Percentiles rank a stretch among this genome's conserved stretches.
Evolutionary conservation across 2,329 filamentous ascomycete genomes (phyloP).

Genomic region (Hypoxylon sp.): DNA sequence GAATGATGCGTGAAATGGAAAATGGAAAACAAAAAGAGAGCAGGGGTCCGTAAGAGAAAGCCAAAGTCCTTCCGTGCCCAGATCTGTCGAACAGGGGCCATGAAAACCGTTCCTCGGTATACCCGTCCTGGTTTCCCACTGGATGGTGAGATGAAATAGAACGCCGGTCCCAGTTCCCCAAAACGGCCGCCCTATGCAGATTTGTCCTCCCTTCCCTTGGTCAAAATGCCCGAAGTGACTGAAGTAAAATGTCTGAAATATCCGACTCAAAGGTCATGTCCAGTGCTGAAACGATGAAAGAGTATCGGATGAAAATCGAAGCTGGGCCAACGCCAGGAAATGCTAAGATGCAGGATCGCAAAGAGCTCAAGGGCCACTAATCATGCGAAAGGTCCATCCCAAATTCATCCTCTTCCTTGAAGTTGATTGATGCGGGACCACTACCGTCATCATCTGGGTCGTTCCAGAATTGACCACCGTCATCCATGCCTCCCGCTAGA

Average conservation of each 20-base stretch:
- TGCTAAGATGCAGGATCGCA: slow-evolving; percentile 34
- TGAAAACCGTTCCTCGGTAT: slow-evolving; percentile 22
- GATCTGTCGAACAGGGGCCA: slow-evolving; percentile 22
- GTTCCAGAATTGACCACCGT: slow-evolving; percentile 71
- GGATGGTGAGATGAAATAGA: slow-evolving; percentile 29
- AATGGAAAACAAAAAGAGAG: slow-evolving; percentile 19
- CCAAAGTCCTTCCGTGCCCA: slow-evolving; percentile 32
- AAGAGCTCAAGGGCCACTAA: slow-evolving; percentile 32
- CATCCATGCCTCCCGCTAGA: slow-evolving; percentile 61
- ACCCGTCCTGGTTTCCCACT: slow-evolving; percentile 25
- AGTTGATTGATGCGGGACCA: slow-evolving; percentile 74
- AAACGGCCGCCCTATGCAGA: slow-evolving; percentile 41
- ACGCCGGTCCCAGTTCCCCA: slow-evolving; percentile 33
- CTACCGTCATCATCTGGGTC: slow-evolving; percentile 79
- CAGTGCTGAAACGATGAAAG: slow-evolving; percentile 12
- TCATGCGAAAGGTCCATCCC: slow-evolving; percentile 78
- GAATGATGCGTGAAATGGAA: slow-evolving; percentile 27
- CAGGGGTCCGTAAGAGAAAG: slow-evolving; percentile 20
- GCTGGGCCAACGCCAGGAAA: slow-evolving; percentile 36
- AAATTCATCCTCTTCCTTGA: slow-evolving; percentile 96
- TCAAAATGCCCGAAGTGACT: slow-evolving; percentile 33
- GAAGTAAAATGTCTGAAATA: slow-evolving; percentile 18
- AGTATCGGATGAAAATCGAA: slow-evolving; percentile 27
- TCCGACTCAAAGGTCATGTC: slow-evolving; percentile 17
- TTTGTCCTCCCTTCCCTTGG: slow-evolving; percentile 19